phyloP scores from a whole-genome alignment of 2,329 filamentous ascomycete genomes.

The Conoideocrella luteorostrata region DNA sequence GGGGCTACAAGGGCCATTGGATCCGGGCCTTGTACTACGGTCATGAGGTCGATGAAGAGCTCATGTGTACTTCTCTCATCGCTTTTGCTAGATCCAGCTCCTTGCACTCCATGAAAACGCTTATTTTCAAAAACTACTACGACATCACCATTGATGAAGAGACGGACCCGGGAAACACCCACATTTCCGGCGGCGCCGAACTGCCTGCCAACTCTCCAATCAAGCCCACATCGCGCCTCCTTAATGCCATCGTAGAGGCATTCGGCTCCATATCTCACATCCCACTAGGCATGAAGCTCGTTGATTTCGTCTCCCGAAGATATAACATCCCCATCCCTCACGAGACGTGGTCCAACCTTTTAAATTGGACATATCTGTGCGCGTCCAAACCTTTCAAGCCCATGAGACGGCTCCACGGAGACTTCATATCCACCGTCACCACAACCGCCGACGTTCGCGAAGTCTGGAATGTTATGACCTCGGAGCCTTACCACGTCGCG shows the following conservation, averaged over 20 bases:
- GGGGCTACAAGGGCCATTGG: slow-evolving; percentile 24
- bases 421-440: slow-evolving; percentile 26
- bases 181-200: slow-evolving; percentile 26
- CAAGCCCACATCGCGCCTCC: slow-evolving; percentile 50
- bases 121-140: slow-evolving; percentile 27
- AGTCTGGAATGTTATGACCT: slow-evolving; percentile 55
- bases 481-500: slow-evolving; percentile 46
- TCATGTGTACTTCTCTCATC: slow-evolving; percentile 35
- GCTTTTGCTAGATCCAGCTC: slow-evolving; percentile 34
- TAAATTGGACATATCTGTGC: slow-evolving; percentile 61
- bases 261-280: slow-evolving; percentile 63
- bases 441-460: slow-evolving; percentile 36
- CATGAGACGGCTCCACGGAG: slow-evolving; percentile 29
- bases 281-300: slow-evolving; percentile 47
- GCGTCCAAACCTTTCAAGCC: slow-evolving; percentile 29
- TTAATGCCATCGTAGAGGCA: slow-evolving; percentile 61
- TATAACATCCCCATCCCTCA: slow-evolving; percentile 53
- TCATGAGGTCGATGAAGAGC: slow-evolving; percentile 28
- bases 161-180: slow-evolving; percentile 12
- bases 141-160: slow-evolving; percentile 19
- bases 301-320: slow-evolving; percentile 55
- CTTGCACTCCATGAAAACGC: slow-evolving; percentile 23
- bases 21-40: slow-evolving; percentile 17
- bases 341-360: slow-evolving; percentile 58
- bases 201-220: slow-evolving; percentile 45